phyloP scores from a whole-genome alignment of 2,329 filamentous ascomycete species.

The Alternaria panax region DNA sequence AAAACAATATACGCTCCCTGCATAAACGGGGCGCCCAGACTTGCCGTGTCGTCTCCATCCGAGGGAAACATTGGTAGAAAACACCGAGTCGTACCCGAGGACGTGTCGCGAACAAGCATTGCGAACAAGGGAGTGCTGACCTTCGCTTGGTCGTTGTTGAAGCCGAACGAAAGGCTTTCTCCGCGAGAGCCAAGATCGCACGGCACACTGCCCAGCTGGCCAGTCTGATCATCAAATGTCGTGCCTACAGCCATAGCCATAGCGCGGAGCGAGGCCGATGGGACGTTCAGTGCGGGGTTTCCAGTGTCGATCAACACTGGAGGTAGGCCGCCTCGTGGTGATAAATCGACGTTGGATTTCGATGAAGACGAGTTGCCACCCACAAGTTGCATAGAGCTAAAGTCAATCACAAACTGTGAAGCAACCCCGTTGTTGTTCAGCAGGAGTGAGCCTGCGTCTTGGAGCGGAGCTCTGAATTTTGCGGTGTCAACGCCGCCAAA shows the following conservation, averaged over 20 bases:
- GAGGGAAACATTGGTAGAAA: background rate
- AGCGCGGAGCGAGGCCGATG: background rate
- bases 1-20: background rate
- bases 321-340: background rate
- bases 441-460: background rate
- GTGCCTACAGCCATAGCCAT: background rate
- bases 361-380: background rate
- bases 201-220: background rate
- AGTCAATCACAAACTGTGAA: background rate
- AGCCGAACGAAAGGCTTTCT: background rate
- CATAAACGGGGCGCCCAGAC: background rate
- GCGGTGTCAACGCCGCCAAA: background rate
- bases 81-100: background rate
- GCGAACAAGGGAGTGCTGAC: background rate
- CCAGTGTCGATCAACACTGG: background rate
- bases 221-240: background rate
- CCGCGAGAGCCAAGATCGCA: background rate
- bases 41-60: background rate
- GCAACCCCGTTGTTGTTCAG: background rate
- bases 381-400: background rate
- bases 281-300: background rate
- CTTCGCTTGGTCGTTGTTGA: background rate
- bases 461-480: background rate
- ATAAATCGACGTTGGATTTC: background rate
- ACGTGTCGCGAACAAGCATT: background rate